phyloP scores from a whole-genome alignment of 805 yeast species.

The Starmerella riodocensis region DNA sequence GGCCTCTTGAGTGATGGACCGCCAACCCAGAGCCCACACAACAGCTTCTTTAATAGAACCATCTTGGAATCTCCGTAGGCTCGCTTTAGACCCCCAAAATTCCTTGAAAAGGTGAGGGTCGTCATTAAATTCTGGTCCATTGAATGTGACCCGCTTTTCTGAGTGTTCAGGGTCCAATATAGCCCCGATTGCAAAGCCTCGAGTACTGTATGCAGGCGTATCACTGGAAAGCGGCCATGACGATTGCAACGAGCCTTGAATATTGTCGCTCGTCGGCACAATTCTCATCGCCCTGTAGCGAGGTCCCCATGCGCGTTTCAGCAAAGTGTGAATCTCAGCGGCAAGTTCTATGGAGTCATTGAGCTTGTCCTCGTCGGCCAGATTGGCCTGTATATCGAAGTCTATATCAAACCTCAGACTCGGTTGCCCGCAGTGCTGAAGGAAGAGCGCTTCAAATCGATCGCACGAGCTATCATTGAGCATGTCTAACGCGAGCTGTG shows the following conservation, averaged over 20 bases:
- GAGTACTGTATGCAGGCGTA: conserved; percentile 3
- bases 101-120: conserved; percentile 47
- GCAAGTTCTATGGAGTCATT: background rate
- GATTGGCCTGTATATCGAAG: conserved; percentile 31
- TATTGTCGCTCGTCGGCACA: background rate
- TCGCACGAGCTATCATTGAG: conserved; percentile 72
- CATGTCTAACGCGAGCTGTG: conserved; percentile 51
- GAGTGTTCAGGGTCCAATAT: conserved; percentile 55
- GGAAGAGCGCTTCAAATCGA: conserved; percentile 65
- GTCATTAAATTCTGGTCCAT: conserved; percentile 45
- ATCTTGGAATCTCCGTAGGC: conserved; percentile 83
- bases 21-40: conserved; percentile 50
- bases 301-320: conserved; percentile 18
- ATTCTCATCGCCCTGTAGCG: conserved; percentile 11
- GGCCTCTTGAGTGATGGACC: conserved; percentile 54
- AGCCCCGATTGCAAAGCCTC: conserved; percentile 39
- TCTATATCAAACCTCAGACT: conserved; percentile 50
- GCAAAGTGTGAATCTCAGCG: conserved; percentile 3
- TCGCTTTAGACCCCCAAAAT: conserved; percentile 83
- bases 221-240: conserved; percentile 21
- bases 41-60: conserved; percentile 85
- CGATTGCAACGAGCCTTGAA: conserved; percentile 7
- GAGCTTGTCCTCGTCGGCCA: background rate
- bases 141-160: conserved; percentile 74
- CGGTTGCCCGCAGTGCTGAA: conserved; percentile 41